Evolutionary conservation across 108 stramenopile species (phyloP).

Genomic region (Nitzschia putrida): DNA sequence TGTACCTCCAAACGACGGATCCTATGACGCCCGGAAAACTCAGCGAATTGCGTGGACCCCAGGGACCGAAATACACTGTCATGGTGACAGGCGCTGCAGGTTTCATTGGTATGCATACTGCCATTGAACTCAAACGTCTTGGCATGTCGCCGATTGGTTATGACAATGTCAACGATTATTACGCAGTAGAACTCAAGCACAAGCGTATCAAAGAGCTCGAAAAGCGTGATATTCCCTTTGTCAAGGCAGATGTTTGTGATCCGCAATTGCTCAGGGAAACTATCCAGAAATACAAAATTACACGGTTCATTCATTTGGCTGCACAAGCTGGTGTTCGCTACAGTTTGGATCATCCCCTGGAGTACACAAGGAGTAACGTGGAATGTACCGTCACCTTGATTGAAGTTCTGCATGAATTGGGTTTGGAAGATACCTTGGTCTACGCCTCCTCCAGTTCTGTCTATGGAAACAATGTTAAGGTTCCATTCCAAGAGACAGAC

Average conservation of each 20-base stretch:
- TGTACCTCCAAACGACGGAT: neutral
- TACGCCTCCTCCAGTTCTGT: constrained; percentile 42
- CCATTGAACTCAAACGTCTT: constrained; percentile 27
- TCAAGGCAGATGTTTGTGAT: constrained; percentile 40
- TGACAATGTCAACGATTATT: constrained; percentile 41
- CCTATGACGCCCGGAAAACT: constrained; percentile 9
- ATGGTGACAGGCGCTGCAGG: constrained; percentile 44
- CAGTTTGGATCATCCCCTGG: constrained; percentile 41
- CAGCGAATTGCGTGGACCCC: constrained; percentile 23
- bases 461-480: constrained; percentile 37
- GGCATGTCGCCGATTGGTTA: constrained; percentile 47
- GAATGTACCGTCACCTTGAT: constrained; percentile 36
- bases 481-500: constrained; percentile 43
- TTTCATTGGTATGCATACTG: constrained; percentile 44
- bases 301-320: constrained; percentile 41
- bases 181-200: constrained; percentile 30
- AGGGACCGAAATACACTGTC: constrained; percentile 37
- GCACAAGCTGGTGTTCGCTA: constrained; percentile 47
- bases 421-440: constrained; percentile 24
- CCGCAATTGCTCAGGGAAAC: constrained; percentile 25
- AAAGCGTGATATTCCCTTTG: constrained; percentile 25
- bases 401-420: constrained; percentile 28
- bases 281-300: constrained; percentile 37
- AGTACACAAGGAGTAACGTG: constrained; percentile 44
- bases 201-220: constrained; percentile 27